Base-by-base conservation (phyloP, 768 basidiomycete species). In the Calocybe indica region DNA sequence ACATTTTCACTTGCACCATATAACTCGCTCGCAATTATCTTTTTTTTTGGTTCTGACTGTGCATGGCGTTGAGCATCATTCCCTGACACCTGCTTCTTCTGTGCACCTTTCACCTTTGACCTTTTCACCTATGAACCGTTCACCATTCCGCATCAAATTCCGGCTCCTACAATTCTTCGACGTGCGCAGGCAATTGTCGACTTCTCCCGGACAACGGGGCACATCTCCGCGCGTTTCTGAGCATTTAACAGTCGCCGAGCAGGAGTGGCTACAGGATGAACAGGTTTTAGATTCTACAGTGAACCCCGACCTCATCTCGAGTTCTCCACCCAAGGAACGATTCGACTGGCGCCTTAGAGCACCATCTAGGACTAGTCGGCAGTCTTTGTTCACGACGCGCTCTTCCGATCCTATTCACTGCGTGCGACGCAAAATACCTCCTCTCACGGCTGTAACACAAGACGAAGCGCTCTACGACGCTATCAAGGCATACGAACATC, bases 321-420 rank as follows among this genome's bases (percentile, higher is more conserved):
- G 55, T 5, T 30, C 49, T 15, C 34, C 39, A 34, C 61, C 55
- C 5, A 48, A 52, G 28, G 57, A 58, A 15, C 69, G 84, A 6
- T 83, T 80, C 59, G 78, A 86, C 55, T 87, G 85, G 85, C 70
- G 81, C 37, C 55, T 69, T 35, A 70, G 80, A 13, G 75, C 82
- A 6, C 50, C 67, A 8, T 83, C 82, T 10, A 68, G 79, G 47
- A 32, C 52, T 48, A 22, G 4, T 22, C 22, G 4, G 22, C 22
- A 22, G 22, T 22, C 22, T 22, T 22, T 22, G 22, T 22, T 22
- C 4, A 22, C 4, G 22, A 22, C 22, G 22, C 22, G 22, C 22
- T 22, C 22, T 22, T 22, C 22, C 22, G 4, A 22, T 22, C 22
- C 22, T 22, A 22, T 22, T 22, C 22, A 4, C 22, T 22, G 4